Base-by-base conservation (phyloP, 371 early-diverging fungal genomes). In the Rozella allomycis region DNA sequence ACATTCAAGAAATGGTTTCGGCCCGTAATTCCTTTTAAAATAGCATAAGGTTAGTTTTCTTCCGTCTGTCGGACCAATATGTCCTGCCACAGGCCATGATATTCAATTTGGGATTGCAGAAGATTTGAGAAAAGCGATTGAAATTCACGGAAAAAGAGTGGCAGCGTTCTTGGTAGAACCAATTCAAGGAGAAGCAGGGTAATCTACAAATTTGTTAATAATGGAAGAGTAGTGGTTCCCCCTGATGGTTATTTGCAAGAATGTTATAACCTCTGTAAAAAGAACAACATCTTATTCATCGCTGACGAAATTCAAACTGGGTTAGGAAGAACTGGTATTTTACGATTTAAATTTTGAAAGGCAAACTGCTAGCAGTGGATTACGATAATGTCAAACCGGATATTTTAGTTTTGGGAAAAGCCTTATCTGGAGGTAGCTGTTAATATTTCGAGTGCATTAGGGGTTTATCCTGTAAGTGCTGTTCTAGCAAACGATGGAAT, bases 231-330 rank as follows among this genome's bases (percentile, higher is more conserved):
- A n/a, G 16, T n/a, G n/a, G 32, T 32, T 22, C 32, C 32, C 6
- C 20, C 19, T 6, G n/a, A 8, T 22, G 32, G 32, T 14, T 32
- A 32, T 32, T 22, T 90, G 40, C 45, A 60, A 30, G 67, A 70
- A 4, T 38, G 88, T 25, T 67, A 85, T 22, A 46, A 62, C 21
- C 58, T 69, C 12, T 86, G 87, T 48, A 61, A 78, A 43, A 67
- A 79, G 33, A 69, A 71, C 13, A 76, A 74, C 10, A 76, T 79
- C 3, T 32, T 88, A 30, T 55, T 93, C 47, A 86, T 90, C 35
- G 80, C 59, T 49, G 93, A 93, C 59, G 93, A 93, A 60, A 83
- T 93, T 42, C 93, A 91, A 55, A 81, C 66, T 52, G 93, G 93
- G 4, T 43, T 91, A 25, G 81, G 78, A n/a, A 72, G 93, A 31